These are phyloP conservation scores for Forsythia suspensa DNA, from an alignment of 257 asterid species.

Conservation along the genomic window DNA sequence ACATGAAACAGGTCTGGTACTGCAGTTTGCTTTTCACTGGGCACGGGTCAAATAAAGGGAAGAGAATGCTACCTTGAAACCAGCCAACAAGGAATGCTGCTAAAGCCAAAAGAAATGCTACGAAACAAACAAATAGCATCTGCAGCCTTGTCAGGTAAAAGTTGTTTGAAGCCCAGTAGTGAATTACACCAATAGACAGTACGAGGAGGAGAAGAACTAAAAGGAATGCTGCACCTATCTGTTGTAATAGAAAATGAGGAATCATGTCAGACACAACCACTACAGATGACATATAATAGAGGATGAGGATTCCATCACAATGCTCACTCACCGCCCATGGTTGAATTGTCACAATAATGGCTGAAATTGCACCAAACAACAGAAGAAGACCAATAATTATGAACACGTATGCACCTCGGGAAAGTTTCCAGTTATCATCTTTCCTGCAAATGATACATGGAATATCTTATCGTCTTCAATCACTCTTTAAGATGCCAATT, in stretches of 20 bases:
- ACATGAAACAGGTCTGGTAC: constrained; percentile 2
- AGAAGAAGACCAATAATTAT: constrained; percentile 76
- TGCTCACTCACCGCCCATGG: constrained; percentile 86
- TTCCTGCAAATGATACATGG: constrained; percentile 61
- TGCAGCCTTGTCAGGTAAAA: constrained; percentile 93
- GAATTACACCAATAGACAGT: constrained; percentile 92
- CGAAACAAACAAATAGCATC: constrained; percentile 89
- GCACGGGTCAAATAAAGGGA: constrained; percentile 12
- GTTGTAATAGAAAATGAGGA: constrained; percentile 30
- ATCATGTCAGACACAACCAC: constrained; percentile 23
- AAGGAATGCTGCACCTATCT: constrained; percentile 97
- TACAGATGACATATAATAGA: constrained; percentile 14
- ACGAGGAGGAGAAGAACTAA: constrained; percentile 86
- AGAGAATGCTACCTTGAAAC: constrained; percentile 57
- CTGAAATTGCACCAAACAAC: constrained; percentile 87
- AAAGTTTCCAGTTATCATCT: constrained; percentile 96
- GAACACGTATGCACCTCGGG: constrained; percentile 81
- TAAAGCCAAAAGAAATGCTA: constrained; percentile 94
- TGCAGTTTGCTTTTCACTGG: constrained; percentile 5
- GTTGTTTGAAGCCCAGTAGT: constrained; percentile 98
- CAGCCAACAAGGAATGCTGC: constrained; percentile 94
- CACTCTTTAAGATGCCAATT: constrained; percentile 15
- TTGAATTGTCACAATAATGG: constrained; percentile 63
- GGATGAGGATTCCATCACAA: constrained; percentile 8
- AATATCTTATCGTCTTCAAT: constrained; percentile 12